Conservation (phyloP, 2,329 filamentous ascomycete genomes). For the Alternaria dauci region DNA sequence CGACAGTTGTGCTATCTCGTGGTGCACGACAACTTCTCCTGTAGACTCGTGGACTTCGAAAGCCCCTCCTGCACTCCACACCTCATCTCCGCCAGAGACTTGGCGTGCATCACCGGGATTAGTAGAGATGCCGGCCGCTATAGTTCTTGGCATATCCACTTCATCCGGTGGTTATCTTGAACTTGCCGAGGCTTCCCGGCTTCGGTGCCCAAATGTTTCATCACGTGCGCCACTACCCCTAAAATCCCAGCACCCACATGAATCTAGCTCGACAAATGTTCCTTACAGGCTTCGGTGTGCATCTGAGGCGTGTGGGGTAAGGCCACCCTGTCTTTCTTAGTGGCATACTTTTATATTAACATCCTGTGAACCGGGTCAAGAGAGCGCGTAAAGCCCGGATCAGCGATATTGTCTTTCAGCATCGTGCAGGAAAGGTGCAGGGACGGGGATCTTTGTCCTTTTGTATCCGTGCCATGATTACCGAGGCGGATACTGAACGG, state of each 20-base stretch:
- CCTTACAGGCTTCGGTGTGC: neutral
- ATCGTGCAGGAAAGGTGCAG: slow-evolving; percentile 11
- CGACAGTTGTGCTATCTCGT: neutral
- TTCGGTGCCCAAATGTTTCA: neutral
- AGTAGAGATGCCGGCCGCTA: slow-evolving; percentile 11
- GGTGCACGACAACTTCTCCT: slow-evolving; percentile 1
- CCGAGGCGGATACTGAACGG: slow-evolving; percentile 4
- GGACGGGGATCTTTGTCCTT: slow-evolving; percentile 1
- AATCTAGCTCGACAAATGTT: neutral
- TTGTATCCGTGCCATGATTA: neutral
- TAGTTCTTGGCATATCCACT: slow-evolving; percentile 6
- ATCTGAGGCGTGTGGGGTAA: slow-evolving; percentile 10
- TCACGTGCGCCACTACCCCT: slow-evolving; percentile 9
- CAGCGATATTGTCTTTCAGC: slow-evolving; percentile 11
- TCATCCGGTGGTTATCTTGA: slow-evolving; percentile 16
- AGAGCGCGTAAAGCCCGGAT: slow-evolving; percentile 17
- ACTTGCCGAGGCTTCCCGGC: slow-evolving; percentile 15
- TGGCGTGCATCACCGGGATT: slow-evolving; percentile 6
- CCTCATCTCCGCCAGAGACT: slow-evolving; percentile 10
- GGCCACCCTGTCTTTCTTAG: neutral
- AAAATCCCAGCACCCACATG: neutral
- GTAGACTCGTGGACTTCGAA: slow-evolving; percentile 4
- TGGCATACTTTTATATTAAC: slow-evolving; percentile 19
- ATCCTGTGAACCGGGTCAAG: slow-evolving; percentile 14
- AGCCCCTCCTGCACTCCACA: slow-evolving; percentile 14